A percentile compares a stretch with the other conserved stretches of the same genome.
Conservation (phyloP, 805 yeast genomes). For the Myxozyma lipomycoides region DNA sequence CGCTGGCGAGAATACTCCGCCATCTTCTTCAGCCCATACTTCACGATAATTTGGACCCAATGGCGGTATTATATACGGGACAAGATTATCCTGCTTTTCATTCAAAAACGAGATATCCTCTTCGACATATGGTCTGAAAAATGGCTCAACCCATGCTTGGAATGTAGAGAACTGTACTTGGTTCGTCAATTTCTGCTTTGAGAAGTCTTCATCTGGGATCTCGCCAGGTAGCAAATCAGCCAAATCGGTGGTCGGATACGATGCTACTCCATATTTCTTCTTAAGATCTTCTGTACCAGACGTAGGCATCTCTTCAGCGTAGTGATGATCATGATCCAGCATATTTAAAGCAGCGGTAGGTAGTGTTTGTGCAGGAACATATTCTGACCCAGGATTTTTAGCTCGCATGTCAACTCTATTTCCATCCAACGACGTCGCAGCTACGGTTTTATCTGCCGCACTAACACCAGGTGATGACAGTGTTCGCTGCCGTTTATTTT, state of each 20-base stretch:
- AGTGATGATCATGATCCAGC: background rate
- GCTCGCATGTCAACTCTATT: background rate
- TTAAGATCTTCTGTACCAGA: slow-evolving; percentile 73
- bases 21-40: slow-evolving; percentile 81
- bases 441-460: background rate
- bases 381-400: slow-evolving; percentile 26
- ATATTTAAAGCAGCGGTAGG: slow-evolving; percentile 22
- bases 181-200: slow-evolving; percentile 76
- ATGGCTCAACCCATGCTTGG: slow-evolving; percentile 79
- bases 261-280: slow-evolving; percentile 77
- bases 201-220: slow-evolving; percentile 81
- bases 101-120: slow-evolving; percentile 77
- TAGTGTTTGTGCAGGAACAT: slow-evolving; percentile 23
- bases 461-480: background rate
- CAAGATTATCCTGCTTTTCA: slow-evolving; percentile 47
- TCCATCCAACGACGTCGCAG: background rate
- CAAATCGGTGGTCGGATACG: slow-evolving; percentile 79
- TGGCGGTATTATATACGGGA: slow-evolving; percentile 61
- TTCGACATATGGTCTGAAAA: slow-evolving; percentile 67
- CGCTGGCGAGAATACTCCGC: slow-evolving; percentile 44
- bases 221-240: slow-evolving; percentile 77
- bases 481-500: background rate
- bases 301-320: slow-evolving; percentile 41
- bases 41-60: slow-evolving; percentile 79
- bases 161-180: slow-evolving; percentile 91